Evolutionary conservation across 163 green algal species (phyloP).

Genomic region (Scenedesmus sp.): DNA sequence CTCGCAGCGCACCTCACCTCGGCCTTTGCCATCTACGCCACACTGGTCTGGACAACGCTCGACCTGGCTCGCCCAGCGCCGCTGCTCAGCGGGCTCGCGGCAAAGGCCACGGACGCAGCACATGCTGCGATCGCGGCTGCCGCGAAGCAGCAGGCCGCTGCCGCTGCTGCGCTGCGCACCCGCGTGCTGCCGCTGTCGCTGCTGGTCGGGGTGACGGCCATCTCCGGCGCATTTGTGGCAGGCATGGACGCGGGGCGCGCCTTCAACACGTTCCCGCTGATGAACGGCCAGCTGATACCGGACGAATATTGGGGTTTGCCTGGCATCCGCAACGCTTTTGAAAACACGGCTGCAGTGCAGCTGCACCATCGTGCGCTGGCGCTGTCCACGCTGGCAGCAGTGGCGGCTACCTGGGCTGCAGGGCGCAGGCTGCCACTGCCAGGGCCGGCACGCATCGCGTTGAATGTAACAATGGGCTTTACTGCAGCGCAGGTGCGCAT

Average conservation of each 20-base stretch:
- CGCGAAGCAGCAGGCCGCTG: slow-evolving; percentile 27
- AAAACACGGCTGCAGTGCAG: slow-evolving; percentile 98
- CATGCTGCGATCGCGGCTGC: slow-evolving; percentile 37
- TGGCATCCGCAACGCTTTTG: slow-evolving; percentile 93
- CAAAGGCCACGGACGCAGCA: slow-evolving; percentile 9
- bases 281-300: slow-evolving; percentile 91
- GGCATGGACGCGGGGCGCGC: slow-evolving; percentile 95
- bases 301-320: slow-evolving; percentile 88
- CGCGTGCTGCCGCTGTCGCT: slow-evolving; percentile 80
- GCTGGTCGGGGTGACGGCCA: slow-evolving; percentile 93
- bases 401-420: slow-evolving; percentile 66
- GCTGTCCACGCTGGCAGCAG: slow-evolving; percentile 79
- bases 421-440: slow-evolving; percentile 62
- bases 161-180: slow-evolving; percentile 47
- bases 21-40: slow-evolving; percentile 96
- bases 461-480: slow-evolving; percentile 70
- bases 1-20: slow-evolving; percentile 96
- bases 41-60: slow-evolving; percentile 95
- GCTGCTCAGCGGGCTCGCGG: neutral
- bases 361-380: slow-evolving; percentile 86
- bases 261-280: slow-evolving; percentile 99
- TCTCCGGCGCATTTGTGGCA: slow-evolving; percentile 89
- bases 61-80: slow-evolving; percentile 66
- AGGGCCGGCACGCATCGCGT: slow-evolving; percentile 47
- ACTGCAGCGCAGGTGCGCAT: slow-evolving; percentile 81